Conservation (phyloP, 345 rosid species). For the Sonneratia alba region DNA sequence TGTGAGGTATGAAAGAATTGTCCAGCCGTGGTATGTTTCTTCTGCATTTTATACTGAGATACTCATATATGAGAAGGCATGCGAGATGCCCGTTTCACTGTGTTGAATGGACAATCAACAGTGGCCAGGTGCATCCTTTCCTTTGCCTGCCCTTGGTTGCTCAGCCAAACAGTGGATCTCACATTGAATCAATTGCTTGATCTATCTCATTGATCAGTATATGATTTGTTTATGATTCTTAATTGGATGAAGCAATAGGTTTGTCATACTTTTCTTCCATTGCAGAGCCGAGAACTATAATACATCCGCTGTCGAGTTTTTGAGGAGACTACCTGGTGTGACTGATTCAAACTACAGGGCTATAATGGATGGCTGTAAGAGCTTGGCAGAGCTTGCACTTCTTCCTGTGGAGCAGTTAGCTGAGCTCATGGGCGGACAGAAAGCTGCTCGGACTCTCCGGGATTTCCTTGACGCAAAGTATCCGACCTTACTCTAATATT, state of each 20-base stretch:
- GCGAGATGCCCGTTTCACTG: too few species aligned
- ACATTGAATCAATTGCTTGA: not conserved
- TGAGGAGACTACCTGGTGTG: constrained; percentile 89
- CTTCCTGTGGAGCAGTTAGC: constrained; percentile 58
- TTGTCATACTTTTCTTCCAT: not conserved
- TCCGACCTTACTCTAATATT: constrained; percentile 57
- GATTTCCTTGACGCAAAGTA: constrained; percentile 92
- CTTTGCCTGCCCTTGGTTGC: not conserved
- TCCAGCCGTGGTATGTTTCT: not conserved
- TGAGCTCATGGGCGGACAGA: constrained; percentile 81
- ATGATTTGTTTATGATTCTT: not conserved
- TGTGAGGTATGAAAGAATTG: constrained; percentile 45
- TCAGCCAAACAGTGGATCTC: not conserved
- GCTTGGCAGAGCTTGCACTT: constrained; percentile 70
- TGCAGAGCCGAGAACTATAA: constrained; percentile 91
- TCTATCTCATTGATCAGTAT: not conserved
- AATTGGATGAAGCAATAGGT: not conserved
- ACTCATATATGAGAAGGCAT: too few species aligned
- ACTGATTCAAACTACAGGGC: constrained; percentile 75
- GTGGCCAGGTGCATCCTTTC: not conserved
- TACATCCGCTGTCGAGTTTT: constrained; percentile 85
- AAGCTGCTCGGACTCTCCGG: constrained; percentile 68
- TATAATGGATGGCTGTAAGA: constrained; percentile 82
- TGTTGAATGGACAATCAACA: too few species aligned
- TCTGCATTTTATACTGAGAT: not conserved